A percentile compares a stretch with the other conserved stretches of the same genome.
Conservation (phyloP, 768 basidiomycete genomes). For the Russula brevipes region DNA sequence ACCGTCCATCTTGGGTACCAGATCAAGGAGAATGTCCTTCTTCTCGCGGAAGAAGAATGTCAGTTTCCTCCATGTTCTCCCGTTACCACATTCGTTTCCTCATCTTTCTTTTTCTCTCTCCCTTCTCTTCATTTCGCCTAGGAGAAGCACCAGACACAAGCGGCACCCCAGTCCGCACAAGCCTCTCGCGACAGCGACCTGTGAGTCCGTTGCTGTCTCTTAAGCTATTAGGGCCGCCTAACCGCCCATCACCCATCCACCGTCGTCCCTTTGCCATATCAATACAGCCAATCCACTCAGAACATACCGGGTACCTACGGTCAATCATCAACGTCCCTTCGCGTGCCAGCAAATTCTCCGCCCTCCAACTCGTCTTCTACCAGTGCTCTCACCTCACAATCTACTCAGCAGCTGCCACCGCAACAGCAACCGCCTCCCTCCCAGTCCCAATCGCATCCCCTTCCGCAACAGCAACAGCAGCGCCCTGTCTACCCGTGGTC, state of each 20-base stretch:
- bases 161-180: constrained; percentile 19
- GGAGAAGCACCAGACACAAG: constrained; percentile 24
- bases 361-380: constrained; percentile 30
- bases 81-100: constrained; percentile 8
- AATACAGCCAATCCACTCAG: constrained; percentile 10
- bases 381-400: constrained; percentile 33
- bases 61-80: constrained; percentile 26
- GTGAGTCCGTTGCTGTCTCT: constrained; percentile 5
- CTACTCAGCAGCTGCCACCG: constrained; percentile 30
- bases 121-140: constrained; percentile 15
- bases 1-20: constrained; percentile 58
- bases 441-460: constrained; percentile 26
- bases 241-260: background rate
- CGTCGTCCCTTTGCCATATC: background rate
- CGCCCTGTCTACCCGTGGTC: constrained; percentile 81
- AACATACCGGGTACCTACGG: constrained; percentile 13
- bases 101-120: background rate
- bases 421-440: constrained; percentile 33
- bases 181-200: constrained; percentile 17
- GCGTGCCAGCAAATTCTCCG: constrained; percentile 28
- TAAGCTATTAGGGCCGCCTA: constrained; percentile 3
- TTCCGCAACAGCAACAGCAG: constrained; percentile 33
- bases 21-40: constrained; percentile 85
- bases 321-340: constrained; percentile 30
- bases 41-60: constrained; percentile 77